These are phyloP conservation scores for Musa balbisiana DNA, from an alignment of 202 grass and related monocot species.

Conservation along the genomic window DNA sequence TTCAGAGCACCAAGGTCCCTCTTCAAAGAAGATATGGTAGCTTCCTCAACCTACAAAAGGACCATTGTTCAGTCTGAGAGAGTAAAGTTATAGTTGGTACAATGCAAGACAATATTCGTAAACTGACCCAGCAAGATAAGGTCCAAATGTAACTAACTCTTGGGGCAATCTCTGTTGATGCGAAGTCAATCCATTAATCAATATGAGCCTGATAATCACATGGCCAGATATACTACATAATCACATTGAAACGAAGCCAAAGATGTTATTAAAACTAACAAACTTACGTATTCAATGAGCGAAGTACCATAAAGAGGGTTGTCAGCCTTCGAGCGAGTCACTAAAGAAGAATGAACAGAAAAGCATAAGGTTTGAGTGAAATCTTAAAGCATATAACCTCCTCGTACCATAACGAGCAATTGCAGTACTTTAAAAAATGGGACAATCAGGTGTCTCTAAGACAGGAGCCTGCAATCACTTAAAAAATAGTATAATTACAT, in stretches of 20 bases:
- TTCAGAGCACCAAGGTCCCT: conserved; percentile 55
- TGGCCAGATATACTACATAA: not conserved
- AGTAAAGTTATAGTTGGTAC: not conserved
- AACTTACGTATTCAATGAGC: conserved; percentile 78
- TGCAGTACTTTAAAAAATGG: conserved; percentile 74
- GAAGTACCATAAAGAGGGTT: conserved; percentile 69
- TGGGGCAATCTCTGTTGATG: conserved; percentile 48
- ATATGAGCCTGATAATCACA: conserved; percentile 42
- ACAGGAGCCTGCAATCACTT: conserved; percentile 69
- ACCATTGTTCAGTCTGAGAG: not conserved
- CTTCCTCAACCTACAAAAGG: conserved; percentile 45
- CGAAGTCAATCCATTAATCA: conserved; percentile 81
- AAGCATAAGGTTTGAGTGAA: not conserved
- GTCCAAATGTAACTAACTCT: conserved; percentile 29
- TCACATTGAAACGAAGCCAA: not conserved
- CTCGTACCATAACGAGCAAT: conserved; percentile 61
- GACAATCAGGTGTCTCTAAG: conserved; percentile 62
- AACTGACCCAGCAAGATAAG: conserved; percentile 43
- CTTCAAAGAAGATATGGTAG: conserved; percentile 45
- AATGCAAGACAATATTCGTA: not conserved
- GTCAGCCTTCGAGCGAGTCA: conserved; percentile 53
- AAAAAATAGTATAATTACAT: not conserved
- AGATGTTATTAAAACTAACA: not conserved
- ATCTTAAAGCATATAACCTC: not conserved
- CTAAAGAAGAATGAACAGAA: conserved; percentile 29